A percentile compares a stretch with the other conserved stretches of the same genome.
Conservation (phyloP, 1,284 basidiomycete genomes). For the Naganishia sp. region DNA sequence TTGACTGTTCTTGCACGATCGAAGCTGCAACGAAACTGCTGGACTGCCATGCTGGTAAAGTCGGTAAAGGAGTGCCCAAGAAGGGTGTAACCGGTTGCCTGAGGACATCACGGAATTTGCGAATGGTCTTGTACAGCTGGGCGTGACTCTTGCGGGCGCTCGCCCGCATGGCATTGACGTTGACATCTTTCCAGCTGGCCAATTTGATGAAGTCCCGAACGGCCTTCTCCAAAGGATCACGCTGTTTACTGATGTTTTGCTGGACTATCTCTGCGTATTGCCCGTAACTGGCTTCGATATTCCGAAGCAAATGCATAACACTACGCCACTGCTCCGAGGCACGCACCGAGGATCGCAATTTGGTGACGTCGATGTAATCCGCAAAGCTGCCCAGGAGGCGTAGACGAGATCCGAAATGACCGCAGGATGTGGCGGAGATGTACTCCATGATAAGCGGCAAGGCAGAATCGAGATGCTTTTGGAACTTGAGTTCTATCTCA, state of each 20-base stretch:
- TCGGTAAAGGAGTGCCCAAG: constrained; percentile 33
- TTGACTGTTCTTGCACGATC: not conserved
- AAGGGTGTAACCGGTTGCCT: constrained; percentile 66
- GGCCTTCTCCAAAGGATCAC: constrained; percentile 72
- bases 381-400: constrained; percentile 71
- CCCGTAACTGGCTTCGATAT: constrained; percentile 67
- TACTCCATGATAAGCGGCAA: constrained; percentile 82
- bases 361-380: constrained; percentile 56
- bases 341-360: constrained; percentile 26
- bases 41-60: constrained; percentile 9
- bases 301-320: constrained; percentile 65
- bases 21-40: not conserved
- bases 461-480: constrained; percentile 66
- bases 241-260: constrained; percentile 63
- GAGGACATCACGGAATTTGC: constrained; percentile 88
- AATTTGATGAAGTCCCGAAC: constrained; percentile 85
- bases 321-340: constrained; percentile 54
- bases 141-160: constrained; percentile 90
- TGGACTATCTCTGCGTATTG: constrained; percentile 64
- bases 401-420: constrained; percentile 76
- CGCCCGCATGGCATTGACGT: constrained; percentile 88
- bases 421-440: constrained; percentile 73
- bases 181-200: constrained; percentile 97
- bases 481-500: constrained; percentile 48
- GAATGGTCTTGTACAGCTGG: constrained; percentile 85